Base-by-base conservation (phyloP, 2,329 filamentous ascomycete genomes). In the Periconia macrospinosa region DNA sequence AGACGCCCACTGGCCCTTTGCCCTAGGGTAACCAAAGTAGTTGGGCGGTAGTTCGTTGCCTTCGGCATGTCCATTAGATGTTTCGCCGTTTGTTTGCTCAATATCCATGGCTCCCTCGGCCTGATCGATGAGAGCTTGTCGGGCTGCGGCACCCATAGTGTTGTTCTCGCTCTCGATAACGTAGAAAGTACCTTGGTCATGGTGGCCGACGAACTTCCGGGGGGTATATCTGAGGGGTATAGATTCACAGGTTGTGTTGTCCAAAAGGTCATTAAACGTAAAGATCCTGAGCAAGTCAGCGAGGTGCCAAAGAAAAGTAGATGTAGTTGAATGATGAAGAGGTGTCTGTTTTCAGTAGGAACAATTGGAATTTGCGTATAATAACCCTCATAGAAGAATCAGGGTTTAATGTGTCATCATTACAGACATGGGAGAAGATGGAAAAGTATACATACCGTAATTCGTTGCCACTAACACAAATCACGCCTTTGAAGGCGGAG, bases 101-200 rank as follows among this genome's bases (percentile, higher is more conserved):
- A 30, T 5, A 20, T 51, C 41, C 46, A 47, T 41, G 30, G 37
- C 79, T 2, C 79, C 78, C 15, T 61, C 53, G 0, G 88, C 86
- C 60, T 94, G 89, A 30, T 87, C 83, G 11, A 95, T 80, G 1
- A 97, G 80, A 59, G 88, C 84, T n/a, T 84, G 80, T 51, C 87
- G 85, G 8, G 92, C 87, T n/a, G 89, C 85, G 6, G 89, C 87
- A 1, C 92, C 88, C 2, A 99, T 80, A 0, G 92, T 91, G 68
- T 97, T 95, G 71, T 94, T 95, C 60, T 99, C 95, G 11, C 92
- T 85, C 76, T 97, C 91, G 48, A 96, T 91, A 7, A 93, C 92
- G 70, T 97, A 99, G 73, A 97, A 99, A 20, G 95, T 82, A 15
- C 91, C 88, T 49, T 91, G 84, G 6, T 94, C 90, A 0, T 93